Evolutionary conservation across 768 basidiomycete species (phyloP), one percentile per base, ranked within the genome.

Genomic region (Leccinellum luteum): DNA sequence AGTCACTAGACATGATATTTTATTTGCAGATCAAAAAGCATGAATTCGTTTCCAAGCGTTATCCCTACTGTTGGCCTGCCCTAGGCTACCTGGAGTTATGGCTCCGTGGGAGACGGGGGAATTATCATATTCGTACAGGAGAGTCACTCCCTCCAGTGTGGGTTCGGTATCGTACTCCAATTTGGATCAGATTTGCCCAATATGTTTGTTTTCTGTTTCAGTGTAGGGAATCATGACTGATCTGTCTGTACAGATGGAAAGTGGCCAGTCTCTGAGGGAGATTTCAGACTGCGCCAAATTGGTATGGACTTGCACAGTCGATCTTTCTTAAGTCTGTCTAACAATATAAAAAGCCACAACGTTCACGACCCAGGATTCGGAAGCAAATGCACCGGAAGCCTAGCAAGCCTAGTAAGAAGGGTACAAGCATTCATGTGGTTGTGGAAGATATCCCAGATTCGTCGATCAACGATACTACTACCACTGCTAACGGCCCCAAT

Each of bases 61-160:
- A 66, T 17, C 56, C 62, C 0, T 53, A 61, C 27, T 45, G 49
- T 0, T 67, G 66, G 64, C 55, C 58, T 2, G 57, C 63, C 6
- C 10, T 64, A 27, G 60, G 55, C 35, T 66, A 66, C 58, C 35
- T 57, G 6, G 59, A 59, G 12, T 23, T 57, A 15, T 58, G 68
- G 35, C 27, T 67, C 1, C 1, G 1, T 6, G 41, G 55, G 19
- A 54, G 54, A 52, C 41, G 47, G n/a, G 10, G 17, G 7, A 14
- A 5, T 7, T 15, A 45, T 23, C 21, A 23, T 9, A 14, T 23
- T 1, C 5, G 6, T 17, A 6, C 3, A 14, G 5, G 6, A 9
- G 8, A 7, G 27, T 3, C 12, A 9, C 38, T 10, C 4, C 2
- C 9, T 30, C 19, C 3, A 38, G 9, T 1, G 8, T 13, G 13